Conservation (phyloP, 805 yeast genomes). For the Candida wancherniae region DNA sequence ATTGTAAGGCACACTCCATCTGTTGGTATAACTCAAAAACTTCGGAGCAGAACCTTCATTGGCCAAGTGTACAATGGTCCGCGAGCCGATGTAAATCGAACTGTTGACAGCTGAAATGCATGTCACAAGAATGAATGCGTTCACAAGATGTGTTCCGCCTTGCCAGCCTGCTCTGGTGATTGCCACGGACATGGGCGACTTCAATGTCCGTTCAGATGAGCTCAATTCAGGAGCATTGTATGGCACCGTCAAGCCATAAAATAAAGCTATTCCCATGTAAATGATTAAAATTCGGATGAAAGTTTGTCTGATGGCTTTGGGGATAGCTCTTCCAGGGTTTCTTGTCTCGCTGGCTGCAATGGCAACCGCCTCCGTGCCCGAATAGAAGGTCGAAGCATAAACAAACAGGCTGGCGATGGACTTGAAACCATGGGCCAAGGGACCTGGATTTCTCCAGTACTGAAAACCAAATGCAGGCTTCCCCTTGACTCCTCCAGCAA, state of each 20-base stretch:
- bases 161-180: slow-evolving; percentile 38
- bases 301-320: slow-evolving; percentile 53
- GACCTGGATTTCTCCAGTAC: slow-evolving; percentile 42
- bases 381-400: slow-evolving; percentile 55
- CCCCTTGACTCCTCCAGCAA: slow-evolving; percentile 42
- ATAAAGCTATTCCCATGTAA: slow-evolving; percentile 50
- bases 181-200: slow-evolving; percentile 39
- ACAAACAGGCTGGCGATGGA: slow-evolving; percentile 56
- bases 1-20: slow-evolving; percentile 59
- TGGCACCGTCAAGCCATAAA: slow-evolving; percentile 58
- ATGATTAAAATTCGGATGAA: slow-evolving; percentile 50
- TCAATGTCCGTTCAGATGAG: slow-evolving; percentile 36
- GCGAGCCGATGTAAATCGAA: slow-evolving; percentile 62
- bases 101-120: slow-evolving; percentile 68
- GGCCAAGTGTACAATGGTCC: slow-evolving; percentile 63
- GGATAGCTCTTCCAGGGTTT: slow-evolving; percentile 55
- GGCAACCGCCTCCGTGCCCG: slow-evolving; percentile 56
- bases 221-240: slow-evolving; percentile 45
- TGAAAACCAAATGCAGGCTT: slow-evolving; percentile 36
- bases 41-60: slow-evolving; percentile 57
- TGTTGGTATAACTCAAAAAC: slow-evolving; percentile 47
- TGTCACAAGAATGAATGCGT: slow-evolving; percentile 58
- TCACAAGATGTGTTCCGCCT: slow-evolving; percentile 48
- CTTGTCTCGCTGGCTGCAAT: slow-evolving; percentile 58
- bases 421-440: slow-evolving; percentile 45